A percentile compares a stretch with the other conserved stretches of the same genome.
These are phyloP conservation scores for Eruca vesicaria DNA, from an alignment of 441 rosid species.

Conservation along the genomic window DNA sequence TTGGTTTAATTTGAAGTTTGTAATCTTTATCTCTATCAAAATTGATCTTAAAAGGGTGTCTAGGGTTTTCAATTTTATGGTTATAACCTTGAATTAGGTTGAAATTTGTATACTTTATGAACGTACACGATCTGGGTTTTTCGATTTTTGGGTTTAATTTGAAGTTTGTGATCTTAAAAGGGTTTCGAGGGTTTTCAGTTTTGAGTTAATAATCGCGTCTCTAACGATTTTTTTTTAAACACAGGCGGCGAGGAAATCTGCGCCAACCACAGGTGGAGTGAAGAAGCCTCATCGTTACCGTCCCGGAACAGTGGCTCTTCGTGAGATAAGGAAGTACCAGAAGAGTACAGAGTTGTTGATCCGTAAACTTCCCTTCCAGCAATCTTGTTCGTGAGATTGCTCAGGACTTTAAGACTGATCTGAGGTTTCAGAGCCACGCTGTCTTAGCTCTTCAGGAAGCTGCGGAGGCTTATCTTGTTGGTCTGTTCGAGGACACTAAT, in stretches of 20 bases:
- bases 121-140: background rate
- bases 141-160: background rate
- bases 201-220: background rate
- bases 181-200: background rate
- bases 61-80: background rate
- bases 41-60: background rate
- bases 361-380: slow-evolving; percentile 48
- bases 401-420: slow-evolving; percentile 49
- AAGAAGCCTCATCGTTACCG: slow-evolving; percentile 66
- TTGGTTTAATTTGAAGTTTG: background rate
- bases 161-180: too few species aligned
- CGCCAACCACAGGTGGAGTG: slow-evolving; percentile 57
- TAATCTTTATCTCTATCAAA: too few species aligned
- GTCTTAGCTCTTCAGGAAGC: slow-evolving; percentile 42
- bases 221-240: background rate
- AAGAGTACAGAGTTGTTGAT: slow-evolving; percentile 50
- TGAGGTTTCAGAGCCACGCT: slow-evolving; percentile 43
- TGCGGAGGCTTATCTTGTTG: slow-evolving; percentile 40
- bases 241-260: slow-evolving; percentile 67
- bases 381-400: slow-evolving; percentile 57
- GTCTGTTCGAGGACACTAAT: slow-evolving; percentile 40
- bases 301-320: slow-evolving; percentile 66
- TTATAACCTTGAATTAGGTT: too few species aligned
- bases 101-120: background rate
- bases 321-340: slow-evolving; percentile 56